A percentile compares a stretch with the other conserved stretches of the same genome.
Evolutionary conservation across 2,329 filamentous ascomycete genomes (phyloP).

Genomic region (Sclerotiophoma versabilis): DNA sequence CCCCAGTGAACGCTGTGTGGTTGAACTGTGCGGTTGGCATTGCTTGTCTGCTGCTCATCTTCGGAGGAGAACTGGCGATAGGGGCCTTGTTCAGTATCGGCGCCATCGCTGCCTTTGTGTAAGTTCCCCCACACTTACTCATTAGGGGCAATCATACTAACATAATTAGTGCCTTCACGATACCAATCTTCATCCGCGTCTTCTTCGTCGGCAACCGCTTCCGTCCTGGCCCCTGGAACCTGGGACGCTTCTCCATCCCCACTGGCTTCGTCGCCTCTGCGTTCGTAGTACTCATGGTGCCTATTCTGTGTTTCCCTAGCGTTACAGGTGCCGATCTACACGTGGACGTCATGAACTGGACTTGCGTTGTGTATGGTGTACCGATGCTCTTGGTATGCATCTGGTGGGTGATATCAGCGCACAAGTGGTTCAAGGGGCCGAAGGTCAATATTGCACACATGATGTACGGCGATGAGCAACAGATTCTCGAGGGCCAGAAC

Average conservation of each 20-base stretch:
- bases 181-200: slow-evolving; percentile 65
- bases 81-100: slow-evolving; percentile 75
- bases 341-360: slow-evolving; percentile 70
- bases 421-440: slow-evolving; percentile 74
- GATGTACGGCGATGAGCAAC: slow-evolving; percentile 53
- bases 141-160: background rate
- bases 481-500: slow-evolving; percentile 46
- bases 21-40: slow-evolving; percentile 68
- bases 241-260: slow-evolving; percentile 65
- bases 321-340: slow-evolving; percentile 63
- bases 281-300: slow-evolving; percentile 72
- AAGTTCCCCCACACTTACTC: slow-evolving; percentile 17
- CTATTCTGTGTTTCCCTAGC: slow-evolving; percentile 70
- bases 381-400: slow-evolving; percentile 66
- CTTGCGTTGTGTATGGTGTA: slow-evolving; percentile 69
- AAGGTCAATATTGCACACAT: slow-evolving; percentile 70
- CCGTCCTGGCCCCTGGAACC: slow-evolving; percentile 71
- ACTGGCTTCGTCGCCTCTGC: slow-evolving; percentile 64
- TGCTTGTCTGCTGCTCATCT: slow-evolving; percentile 68
- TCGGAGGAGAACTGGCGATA: slow-evolving; percentile 68
- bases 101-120: slow-evolving; percentile 71
- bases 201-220: slow-evolving; percentile 69
- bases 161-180: slow-evolving; percentile 56
- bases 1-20: slow-evolving; percentile 75
- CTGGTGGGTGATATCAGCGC: slow-evolving; percentile 70